Conservation (phyloP, 768 basidiomycete species). For the Mycena haematopus region DNA sequence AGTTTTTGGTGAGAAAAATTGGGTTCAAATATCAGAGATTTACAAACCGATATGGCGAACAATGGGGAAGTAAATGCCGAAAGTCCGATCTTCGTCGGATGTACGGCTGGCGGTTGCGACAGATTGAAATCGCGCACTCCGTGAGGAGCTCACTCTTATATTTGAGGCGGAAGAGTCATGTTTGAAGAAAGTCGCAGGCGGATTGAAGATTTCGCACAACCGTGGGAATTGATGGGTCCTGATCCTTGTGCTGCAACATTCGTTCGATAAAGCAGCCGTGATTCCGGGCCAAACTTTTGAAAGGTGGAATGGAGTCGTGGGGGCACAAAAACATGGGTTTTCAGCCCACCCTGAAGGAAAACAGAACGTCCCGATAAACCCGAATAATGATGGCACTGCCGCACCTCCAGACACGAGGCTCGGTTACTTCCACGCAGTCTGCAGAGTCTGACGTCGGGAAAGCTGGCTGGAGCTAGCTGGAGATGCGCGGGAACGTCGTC, state of each 20-base stretch:
- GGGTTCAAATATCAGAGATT: background rate
- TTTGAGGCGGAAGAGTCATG: background rate
- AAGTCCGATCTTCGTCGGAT: background rate
- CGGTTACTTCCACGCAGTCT: no score
- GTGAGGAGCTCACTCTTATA: background rate
- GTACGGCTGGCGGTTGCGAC: background rate
- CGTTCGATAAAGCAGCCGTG: no score
- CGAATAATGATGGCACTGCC: conserved; percentile 3
- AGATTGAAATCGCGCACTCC: background rate
- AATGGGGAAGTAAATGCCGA: background rate
- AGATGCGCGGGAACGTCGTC: background rate
- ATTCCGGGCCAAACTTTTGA: no score
- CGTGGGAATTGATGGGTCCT: background rate
- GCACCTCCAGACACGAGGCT: background rate
- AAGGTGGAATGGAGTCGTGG: no score
- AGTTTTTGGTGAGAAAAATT: background rate
- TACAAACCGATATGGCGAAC: background rate
- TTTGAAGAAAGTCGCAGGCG: background rate
- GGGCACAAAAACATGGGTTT: no score
- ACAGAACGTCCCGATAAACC: background rate
- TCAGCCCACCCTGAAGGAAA: no score
- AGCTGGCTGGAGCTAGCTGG: background rate
- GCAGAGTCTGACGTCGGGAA: background rate
- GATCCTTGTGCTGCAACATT: background rate
- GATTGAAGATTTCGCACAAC: background rate